Evolutionary conservation across 2,329 filamentous ascomycete genomes (phyloP), one percentile per base, ranked within the genome.

Genomic region (Lizonia empirigonia): DNA sequence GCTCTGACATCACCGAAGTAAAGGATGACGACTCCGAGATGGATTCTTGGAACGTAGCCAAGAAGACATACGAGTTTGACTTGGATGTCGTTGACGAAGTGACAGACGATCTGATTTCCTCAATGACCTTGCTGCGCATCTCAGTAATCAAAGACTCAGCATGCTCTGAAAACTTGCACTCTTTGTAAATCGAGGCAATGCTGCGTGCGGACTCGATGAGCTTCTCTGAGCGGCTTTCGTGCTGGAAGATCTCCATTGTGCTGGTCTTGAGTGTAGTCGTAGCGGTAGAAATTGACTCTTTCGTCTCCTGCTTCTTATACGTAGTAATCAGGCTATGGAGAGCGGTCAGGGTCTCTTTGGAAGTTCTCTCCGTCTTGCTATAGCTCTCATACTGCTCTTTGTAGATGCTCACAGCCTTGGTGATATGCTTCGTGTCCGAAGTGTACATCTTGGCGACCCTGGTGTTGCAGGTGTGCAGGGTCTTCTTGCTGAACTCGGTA

Each of bases 361-460:
- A 64, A 13, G 51, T 56, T 4, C 50, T 36, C 27, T 60, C 46
- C 13, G 49, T 59, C 47, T 54, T 58, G 36, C 42, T 55, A 44
- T 33, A 53, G 30, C 38, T 50, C 33, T 64, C 59, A 23, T 47
- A 64, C 29, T 62, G 52, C 33, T 62, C 59, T 26, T 44, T 46
- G 42, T 62, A 62, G 22, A 64, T 60, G 7, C 35, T 35, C 3
- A 64, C 53, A 24, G 61, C 61, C 34, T 62, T 64, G 35, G 33
- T 50, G 32, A 64, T 54, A 23, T 60, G 45, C 7, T 70, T 74
- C 19, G 67, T 68, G 29, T 71, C 73, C 2, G 67, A 70, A 0
- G 70, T 60, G 44, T 81, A 81, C 15, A 82, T 59, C 61, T 74
- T 77, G 2, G 80, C 78, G 19, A 82, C 69, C 7, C 78, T 76